Evolutionary conservation across 148 eudicot species (phyloP), one percentile per base, ranked within the genome.

Genomic region (Amaranthus cruentus): DNA sequence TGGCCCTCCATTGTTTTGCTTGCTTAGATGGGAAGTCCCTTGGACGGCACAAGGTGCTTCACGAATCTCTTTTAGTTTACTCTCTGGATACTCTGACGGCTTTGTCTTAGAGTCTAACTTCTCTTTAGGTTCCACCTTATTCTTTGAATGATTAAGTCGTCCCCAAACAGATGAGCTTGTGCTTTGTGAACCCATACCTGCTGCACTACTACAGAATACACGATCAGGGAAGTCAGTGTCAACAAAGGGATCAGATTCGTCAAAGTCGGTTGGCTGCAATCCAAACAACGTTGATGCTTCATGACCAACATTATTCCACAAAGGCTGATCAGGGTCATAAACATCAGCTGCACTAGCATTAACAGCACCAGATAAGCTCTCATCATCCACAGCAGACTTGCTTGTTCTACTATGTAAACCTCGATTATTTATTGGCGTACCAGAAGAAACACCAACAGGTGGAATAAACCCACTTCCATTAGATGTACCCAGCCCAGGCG

Each of bases 301-400:
- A 28, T 86, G 80, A 76, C 79, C 48, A 83, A 87, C 87, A 82
- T 82, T 89, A 69, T 82, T 80, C 96, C 97, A 94, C 62, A 91
- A 79, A 62, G 98, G 98, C 85, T 94, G 93, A 84, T 94, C 98
- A 77, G 98, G 98, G 82, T 94, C 97, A 80, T 94, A 94, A 18
- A 94, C 85, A 83, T 94, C 98, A 79, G 96, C 82, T 66, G 88
- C 97, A 71, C 79, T 76, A 3, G 76, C 81, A 74, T 74, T 80
- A 73, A 75, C 71, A 75, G 81, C 74, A 71, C 79, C 82, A 47
- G 75, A 59, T n/a, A 80, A 81, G 71, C 75, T 83, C 81, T 78
- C 89, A 72, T 81, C 90, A 76, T 55, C 78, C 65, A 70, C 51
- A 77, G 83, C 81, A 78, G 78, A 64, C 75, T 87, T 89, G 88